Percentiles rank a stretch among this genome's conserved stretches.
Evolutionary conservation across 2,329 filamentous ascomycete genomes (phyloP).

Genomic region (Nigrograna mackinnonii): DNA sequence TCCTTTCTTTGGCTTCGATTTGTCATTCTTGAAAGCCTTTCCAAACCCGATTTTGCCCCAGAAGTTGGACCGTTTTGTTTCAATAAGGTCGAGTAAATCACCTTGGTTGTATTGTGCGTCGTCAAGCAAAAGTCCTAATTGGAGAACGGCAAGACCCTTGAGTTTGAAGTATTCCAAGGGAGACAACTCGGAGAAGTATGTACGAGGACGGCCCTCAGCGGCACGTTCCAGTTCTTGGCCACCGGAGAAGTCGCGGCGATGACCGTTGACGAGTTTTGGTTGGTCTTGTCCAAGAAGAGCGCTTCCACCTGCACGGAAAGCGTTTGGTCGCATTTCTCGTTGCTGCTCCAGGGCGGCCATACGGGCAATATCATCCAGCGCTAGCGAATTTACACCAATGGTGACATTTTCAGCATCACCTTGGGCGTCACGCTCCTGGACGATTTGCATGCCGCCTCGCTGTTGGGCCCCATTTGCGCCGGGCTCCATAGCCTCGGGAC

Average conservation of each 20-base stretch:
- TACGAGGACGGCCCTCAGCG: constrained; percentile 63
- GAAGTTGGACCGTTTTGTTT: constrained; percentile 90
- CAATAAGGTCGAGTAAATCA: constrained; percentile 88
- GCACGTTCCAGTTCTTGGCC: constrained; percentile 55
- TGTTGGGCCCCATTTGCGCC: constrained; percentile 68
- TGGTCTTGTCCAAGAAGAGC: constrained; percentile 68
- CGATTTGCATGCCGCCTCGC: constrained; percentile 70
- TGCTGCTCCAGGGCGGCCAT: constrained; percentile 96
- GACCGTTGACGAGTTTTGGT: constrained; percentile 69
- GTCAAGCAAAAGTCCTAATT: constrained; percentile 90
- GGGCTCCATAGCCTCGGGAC: constrained; percentile 73
- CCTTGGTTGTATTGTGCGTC: constrained; percentile 92
- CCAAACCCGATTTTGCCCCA: constrained; percentile 98
- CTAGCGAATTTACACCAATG: constrained; percentile 89
- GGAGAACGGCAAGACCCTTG: constrained; percentile 89
- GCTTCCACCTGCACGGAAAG: constrained; percentile 74
- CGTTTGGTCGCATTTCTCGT: constrained; percentile 82
- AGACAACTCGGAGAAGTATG: constrained; percentile 95
- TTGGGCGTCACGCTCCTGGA: constrained; percentile 74
- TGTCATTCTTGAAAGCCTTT: constrained; percentile 91
- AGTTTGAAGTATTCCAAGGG: constrained; percentile 97
- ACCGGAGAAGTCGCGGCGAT: constrained; percentile 69
- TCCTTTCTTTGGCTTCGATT: constrained; percentile 77
- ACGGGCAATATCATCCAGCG: constrained; percentile 91
- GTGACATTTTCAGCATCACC: constrained; percentile 77